Percentiles rank a stretch among this genome's conserved stretches.
phyloP scores from a whole-genome alignment of 2,329 filamentous ascomycete species.

The Fusarium fracticaudum region DNA sequence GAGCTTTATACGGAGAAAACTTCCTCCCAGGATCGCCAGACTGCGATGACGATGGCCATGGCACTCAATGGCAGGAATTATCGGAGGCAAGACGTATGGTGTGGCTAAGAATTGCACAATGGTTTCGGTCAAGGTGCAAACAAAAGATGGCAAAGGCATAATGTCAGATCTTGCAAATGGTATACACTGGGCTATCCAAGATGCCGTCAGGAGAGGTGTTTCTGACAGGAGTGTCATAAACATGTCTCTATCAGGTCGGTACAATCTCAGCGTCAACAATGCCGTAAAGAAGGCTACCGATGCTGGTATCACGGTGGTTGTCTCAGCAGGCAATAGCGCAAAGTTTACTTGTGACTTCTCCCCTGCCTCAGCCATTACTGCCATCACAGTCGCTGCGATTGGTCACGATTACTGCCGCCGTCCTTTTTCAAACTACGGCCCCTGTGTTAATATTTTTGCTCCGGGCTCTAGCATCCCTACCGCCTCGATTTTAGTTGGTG shows the following conservation, averaged over 20 bases:
- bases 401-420: background rate
- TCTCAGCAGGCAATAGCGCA: background rate
- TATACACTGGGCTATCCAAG: background rate
- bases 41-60: background rate
- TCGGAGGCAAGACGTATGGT: background rate
- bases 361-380: background rate
- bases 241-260: fast-evolving
- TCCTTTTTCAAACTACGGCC: conserved; percentile 1
- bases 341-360: background rate
- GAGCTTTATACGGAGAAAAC: background rate
- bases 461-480: background rate
- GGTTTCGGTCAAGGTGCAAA: background rate
- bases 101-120: background rate
- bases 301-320: background rate
- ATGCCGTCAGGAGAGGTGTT: background rate
- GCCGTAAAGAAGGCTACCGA: background rate
- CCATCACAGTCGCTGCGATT: conserved; percentile 11
- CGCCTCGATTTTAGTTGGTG: background rate
- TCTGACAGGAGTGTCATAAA: background rate
- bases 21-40: background rate
- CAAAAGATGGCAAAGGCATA: background rate
- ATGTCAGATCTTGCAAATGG: background rate
- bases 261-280: background rate
- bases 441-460: background rate
- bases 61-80: conserved; percentile 1